Evolutionary conservation across 768 basidiomycete genomes (phyloP).

Genomic region (Lactifluus piperatus): DNA sequence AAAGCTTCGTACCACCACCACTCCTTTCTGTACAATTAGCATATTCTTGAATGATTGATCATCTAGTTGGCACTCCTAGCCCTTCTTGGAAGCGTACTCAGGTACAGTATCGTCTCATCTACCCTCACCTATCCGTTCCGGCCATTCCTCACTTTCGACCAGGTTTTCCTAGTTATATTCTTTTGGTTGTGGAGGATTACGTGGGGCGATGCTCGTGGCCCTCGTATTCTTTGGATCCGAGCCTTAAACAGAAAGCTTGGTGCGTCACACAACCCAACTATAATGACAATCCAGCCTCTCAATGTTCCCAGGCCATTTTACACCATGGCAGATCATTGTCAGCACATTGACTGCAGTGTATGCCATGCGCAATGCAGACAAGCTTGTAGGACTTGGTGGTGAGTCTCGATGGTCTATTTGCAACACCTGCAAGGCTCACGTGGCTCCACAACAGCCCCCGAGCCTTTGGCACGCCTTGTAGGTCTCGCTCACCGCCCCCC

Average conservation of each 20-base stretch:
- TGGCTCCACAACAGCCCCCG: conserved; percentile 55
- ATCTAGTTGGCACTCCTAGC: conserved; percentile 79
- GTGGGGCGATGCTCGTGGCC: conserved; percentile 53
- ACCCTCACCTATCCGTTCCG: too few relatives aligned
- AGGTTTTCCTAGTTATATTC: conserved; percentile 86
- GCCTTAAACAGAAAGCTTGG: conserved; percentile 49
- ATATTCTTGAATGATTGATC: conserved; percentile 72
- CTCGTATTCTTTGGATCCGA: conserved; percentile 57
- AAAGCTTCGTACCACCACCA: too few relatives aligned
- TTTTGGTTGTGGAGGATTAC: conserved; percentile 87
- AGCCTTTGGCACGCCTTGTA: conserved; percentile 84
- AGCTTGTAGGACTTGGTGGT: conserved; percentile 77
- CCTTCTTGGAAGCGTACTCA: conserved; percentile 86
- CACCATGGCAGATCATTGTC: conserved; percentile 94
- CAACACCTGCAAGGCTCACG: neutral
- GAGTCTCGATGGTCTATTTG: conserved; percentile 24
- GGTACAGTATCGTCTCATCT: conserved; percentile 29
- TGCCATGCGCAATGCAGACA: conserved; percentile 75
- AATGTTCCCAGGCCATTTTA: conserved; percentile 51
- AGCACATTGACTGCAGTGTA: conserved; percentile 82
- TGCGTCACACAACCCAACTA: conserved; percentile 29
- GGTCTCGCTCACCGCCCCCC: conserved; percentile 24
- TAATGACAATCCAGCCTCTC: neutral
- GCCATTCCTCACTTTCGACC: conserved; percentile 9
- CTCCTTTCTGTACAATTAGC: too few relatives aligned